Evolutionary conservation across 208 protist species (phyloP).

Genomic region (Acanthamoeba culbertsoni): DNA sequence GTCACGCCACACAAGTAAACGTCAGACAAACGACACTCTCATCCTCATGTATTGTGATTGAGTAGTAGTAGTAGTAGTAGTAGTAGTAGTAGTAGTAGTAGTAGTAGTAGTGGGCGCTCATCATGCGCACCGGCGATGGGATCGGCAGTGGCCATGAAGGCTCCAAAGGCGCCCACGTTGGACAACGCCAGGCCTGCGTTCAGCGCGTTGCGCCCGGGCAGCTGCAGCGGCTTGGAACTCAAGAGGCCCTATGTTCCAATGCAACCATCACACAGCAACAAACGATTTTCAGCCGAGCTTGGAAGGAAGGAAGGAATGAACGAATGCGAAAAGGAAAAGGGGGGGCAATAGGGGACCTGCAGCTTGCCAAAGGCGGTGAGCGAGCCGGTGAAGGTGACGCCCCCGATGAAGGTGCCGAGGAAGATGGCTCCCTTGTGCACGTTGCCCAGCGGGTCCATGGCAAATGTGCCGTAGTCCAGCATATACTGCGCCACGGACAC

Average conservation of each 20-base stretch:
- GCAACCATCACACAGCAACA: too few relatives aligned
- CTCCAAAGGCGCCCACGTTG: conserved; percentile 61
- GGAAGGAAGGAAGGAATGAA: background rate
- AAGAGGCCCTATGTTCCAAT: conserved; percentile 64
- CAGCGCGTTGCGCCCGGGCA: conserved; percentile 79
- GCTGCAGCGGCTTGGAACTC: conserved; percentile 69
- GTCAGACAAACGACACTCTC: too few relatives aligned
- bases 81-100: too few relatives aligned
- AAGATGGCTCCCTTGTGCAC: conserved; percentile 78
- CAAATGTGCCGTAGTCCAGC: conserved; percentile 50
- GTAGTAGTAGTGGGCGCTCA: too few relatives aligned
- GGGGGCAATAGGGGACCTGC: conserved; percentile 62
- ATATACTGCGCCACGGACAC: conserved; percentile 70
- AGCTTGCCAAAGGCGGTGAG: conserved; percentile 90
- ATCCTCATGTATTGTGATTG: too few relatives aligned
- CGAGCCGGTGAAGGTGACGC: conserved; percentile 90
- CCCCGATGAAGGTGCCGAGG: conserved; percentile 86
- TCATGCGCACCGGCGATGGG: background rate
- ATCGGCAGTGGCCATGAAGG: conserved; percentile 61
- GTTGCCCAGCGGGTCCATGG: conserved; percentile 53
- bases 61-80: too few relatives aligned
- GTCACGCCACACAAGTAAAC: too few relatives aligned
- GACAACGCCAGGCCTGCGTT: conserved; percentile 74
- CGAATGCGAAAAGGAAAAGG: background rate
- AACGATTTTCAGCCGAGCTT: background rate